A percentile compares a stretch with the other conserved stretches of the same genome.
These are phyloP conservation scores for Fusarium acutatum DNA, from an alignment of 2,329 filamentous ascomycete species.

Conservation along the genomic window DNA sequence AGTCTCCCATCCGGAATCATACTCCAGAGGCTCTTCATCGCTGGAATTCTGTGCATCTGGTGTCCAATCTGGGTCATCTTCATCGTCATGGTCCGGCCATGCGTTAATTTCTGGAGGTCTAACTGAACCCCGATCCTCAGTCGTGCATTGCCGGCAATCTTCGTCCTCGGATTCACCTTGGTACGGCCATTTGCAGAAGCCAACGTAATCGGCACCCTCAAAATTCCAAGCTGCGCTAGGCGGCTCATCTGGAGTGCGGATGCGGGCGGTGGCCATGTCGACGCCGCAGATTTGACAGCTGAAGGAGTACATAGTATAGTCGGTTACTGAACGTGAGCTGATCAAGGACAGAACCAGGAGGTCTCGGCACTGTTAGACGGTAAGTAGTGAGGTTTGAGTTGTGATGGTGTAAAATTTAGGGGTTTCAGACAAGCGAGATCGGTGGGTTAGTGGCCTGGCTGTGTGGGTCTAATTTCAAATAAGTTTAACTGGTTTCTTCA, in stretches of 20 bases:
- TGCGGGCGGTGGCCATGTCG: constrained; percentile 3
- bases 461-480: not conserved
- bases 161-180: not conserved
- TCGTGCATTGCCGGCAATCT: not conserved
- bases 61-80: not conserved
- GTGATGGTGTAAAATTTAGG: not conserved
- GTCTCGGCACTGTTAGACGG: accelerated
- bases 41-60: not conserved
- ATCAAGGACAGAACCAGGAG: accelerated
- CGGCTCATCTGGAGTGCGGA: not conserved
- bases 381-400: not conserved
- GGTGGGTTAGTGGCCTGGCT: not conserved
- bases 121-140: not conserved
- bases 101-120: not conserved
- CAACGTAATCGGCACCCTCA: not conserved
- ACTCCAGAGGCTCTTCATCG: not conserved
- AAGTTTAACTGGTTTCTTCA: not conserved
- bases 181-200: not conserved
- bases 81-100: not conserved
- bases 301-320: not conserved
- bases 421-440: not conserved
- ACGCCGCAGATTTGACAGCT: constrained; percentile 1
- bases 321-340: accelerated
- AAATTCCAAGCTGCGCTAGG: not conserved
- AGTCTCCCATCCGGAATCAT: not conserved